Conservation (phyloP, 2,329 filamentous ascomycete genomes). For the Neopestalotiopsis sp. region DNA sequence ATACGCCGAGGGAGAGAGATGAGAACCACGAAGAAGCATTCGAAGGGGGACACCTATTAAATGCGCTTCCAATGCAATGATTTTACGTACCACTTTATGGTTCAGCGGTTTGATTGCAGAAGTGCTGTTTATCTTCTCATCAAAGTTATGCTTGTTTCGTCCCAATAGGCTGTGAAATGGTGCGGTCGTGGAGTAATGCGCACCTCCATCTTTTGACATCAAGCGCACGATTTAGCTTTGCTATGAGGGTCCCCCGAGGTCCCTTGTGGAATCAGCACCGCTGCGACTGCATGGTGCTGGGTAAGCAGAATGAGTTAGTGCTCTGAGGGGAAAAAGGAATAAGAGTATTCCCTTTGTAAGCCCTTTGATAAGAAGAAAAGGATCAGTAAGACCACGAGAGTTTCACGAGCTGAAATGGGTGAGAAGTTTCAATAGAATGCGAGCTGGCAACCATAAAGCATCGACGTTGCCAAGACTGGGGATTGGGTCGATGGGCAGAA, state of each 20-base stretch:
- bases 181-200: constrained; percentile 1
- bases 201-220: background rate
- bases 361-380: background rate
- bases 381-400: too few relatives aligned
- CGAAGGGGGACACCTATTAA: too few relatives aligned
- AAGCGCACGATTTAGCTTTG: background rate
- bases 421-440: background rate
- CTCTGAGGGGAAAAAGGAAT: background rate
- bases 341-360: background rate
- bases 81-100: too few relatives aligned
- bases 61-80: too few relatives aligned
- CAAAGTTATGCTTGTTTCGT: background rate
- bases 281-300: background rate
- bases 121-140: background rate
- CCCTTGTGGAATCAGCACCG: background rate
- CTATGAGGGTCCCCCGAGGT: background rate
- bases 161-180: background rate
- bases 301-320: background rate
- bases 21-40: too few relatives aligned
- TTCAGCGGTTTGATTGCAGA: background rate
- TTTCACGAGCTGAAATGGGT: too few relatives aligned
- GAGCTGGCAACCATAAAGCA: background rate
- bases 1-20: background rate
- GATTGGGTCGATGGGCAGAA: background rate
- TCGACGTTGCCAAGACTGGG: constrained; percentile 6